Base-by-base conservation (phyloP, 208 protist species). In the Trypanosoma lewisi region DNA sequence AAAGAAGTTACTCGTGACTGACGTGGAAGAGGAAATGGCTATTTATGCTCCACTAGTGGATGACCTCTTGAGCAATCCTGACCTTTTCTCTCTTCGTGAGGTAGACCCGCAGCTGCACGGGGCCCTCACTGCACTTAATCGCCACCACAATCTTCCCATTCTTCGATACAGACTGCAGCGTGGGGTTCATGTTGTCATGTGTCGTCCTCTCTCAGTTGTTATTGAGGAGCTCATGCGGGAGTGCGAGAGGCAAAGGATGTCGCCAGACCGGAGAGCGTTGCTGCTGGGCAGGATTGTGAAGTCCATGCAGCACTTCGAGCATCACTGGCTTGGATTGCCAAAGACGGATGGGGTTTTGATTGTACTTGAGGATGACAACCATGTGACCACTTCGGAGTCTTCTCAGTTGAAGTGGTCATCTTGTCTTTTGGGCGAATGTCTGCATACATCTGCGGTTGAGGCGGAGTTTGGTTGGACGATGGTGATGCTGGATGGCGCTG, bases 131-230 rank as follows among this genome's bases (percentile, higher is more conserved):
- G 80, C 69, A 11, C 70, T 87, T 14, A 78, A 88, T 36, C 86
- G 86, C 6, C 80, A 88, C 52, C 62, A 76, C 25, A 80, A 89
- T 49, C 72, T 83, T 19, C 73, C 76, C 1, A 52, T 93, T 55
- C 31, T 93, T 59, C 82, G 86, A n/a, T 61, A 75, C 23, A 67
- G 83, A 19, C 61, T 89, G 41, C 80, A 85, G 23, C 75, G 82
- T 7, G 86, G 86, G 9, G 57, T 68, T 31, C 60, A 58, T 44
- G 55, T 89, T 4, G 67, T 83, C 30, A 12, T 71, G 0, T 65
- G 31, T 61, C 65, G 56, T 47, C 66, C 55, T 12, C 37, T 64
- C 8, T 65, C 47, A n/a, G 28, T 19, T 11, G 28, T 73, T 41
- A 2, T 59, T 33, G 61, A 73, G n/a, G 42, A 60, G 21, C 42